Base-by-base conservation (phyloP, 2,329 filamentous ascomycete genomes). In the Neopestalotiopsis sp. region DNA sequence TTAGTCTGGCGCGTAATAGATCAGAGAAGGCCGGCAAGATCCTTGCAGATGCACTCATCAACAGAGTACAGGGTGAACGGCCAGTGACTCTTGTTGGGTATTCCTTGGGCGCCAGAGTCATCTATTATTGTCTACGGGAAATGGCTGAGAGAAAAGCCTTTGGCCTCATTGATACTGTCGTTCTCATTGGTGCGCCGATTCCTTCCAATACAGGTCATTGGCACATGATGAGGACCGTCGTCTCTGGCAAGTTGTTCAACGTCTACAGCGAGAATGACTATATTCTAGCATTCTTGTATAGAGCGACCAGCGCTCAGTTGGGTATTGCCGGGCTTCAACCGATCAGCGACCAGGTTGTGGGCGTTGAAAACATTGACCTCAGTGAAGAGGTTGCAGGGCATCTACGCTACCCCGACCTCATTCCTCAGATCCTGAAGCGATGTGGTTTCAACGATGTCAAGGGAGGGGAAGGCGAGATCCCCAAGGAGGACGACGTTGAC, bases 181-280 rank as follows among this genome's bases (percentile, higher is more conserved):
- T 97, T 4, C 81, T 98, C 5, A 92, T 98, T 68, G 95, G 95
- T 2, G 87, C 93, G 0, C 94, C 95, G 0, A 89, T 92, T 0
- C 94, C 95, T 0, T 93, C 91, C 0, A 88, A 91, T 59, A 81
- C 88, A 0, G 85, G 85, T 1, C 89, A 94, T 73, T 98, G 69
- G 69, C 69, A 70, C 14, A 68, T 67, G 66, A 70, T 70, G 69
- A 28, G 66, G 59, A 68, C 69, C 3, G 69, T 70, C 9, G 69
- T 70, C 13, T 89, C 91, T 1, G 94, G 95, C 2, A 88, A 92
- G 68, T 86, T 97, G 7, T 92, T 97, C 74, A 98, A 98, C 74
- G 94, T 95, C 9, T 97, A 92, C 80, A 95, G 93, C 1, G 90
- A 91, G 66, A 95, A 96, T 70, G 95, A 98, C 79, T 93, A 94